Base-by-base conservation (phyloP, 2,329 filamentous ascomycete genomes). In the Akanthomyces muscarius region DNA sequence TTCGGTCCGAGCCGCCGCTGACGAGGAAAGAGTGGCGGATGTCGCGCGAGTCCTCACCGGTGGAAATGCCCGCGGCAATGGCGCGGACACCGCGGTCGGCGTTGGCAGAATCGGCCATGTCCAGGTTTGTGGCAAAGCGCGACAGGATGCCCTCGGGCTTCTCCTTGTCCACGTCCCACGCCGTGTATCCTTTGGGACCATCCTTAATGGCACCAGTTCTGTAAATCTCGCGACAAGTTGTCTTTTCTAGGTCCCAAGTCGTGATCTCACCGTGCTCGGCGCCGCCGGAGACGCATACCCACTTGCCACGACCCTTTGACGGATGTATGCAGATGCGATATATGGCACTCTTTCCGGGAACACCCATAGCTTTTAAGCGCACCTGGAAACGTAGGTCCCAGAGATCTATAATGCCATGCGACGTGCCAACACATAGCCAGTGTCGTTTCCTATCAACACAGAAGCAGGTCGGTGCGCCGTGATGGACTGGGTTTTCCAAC, bases 321-420 rank as follows among this genome's bases (percentile, higher is more conserved):
- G 92, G 92, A 71, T 96, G 92, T 0, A 96, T 80, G 63, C 86
- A 83, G 18, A 99, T 81, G 38, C 92, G 85, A 69, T 94, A 89
- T 66, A 98, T 91, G 21, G 91, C 82, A 1, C 89, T 87, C 65
- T 90, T 90, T 25, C 90, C 91, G 0, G 91, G 87, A 33, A 97
- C 84, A 1, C 92, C 92, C 92, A 93, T 98, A 16, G 89, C 90
- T 73, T 91, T 92, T 28, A 98, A 80, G 25, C 92, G 86, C 69
- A 98, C 85, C 67, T 87, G 89, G 81, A 99, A 99, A n/a, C 95
- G 89, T 47, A 99, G 81, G 75, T 99, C 95, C 95, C 95, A 99
- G 1, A 99, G 83, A 72, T 96, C 90, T 8, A 99, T 80, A 33
- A 98, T 89, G 42, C 96, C 95, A 72, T 98, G 93, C 0, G 92